Evolutionary conservation across 176 grass and related monocot species (phyloP).

Genomic region (Urochloa ruziziensis): DNA sequence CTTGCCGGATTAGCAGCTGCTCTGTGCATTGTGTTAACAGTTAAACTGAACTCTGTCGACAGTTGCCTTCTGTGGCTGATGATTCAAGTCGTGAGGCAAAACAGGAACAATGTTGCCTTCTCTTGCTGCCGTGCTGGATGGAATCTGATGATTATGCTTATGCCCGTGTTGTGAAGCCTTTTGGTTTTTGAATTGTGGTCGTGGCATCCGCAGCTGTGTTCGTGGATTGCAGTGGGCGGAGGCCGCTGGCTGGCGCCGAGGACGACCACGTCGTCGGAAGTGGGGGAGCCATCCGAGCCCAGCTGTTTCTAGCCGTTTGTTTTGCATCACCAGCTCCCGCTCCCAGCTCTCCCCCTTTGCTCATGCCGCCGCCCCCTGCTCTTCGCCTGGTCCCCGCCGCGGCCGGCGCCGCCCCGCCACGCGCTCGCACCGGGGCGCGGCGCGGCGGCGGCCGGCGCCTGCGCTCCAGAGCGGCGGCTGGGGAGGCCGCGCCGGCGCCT

Average conservation of each 20-base stretch:
- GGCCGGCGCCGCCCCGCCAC: not conserved
- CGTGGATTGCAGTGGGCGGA: no score
- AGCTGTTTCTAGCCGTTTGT: not conserved
- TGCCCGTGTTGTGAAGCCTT: no score
- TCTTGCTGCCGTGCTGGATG: not conserved
- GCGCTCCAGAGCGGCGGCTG: slow-evolving; percentile 12
- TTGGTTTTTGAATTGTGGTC: no score
- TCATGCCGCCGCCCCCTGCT: slow-evolving; percentile 18
- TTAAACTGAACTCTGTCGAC: not conserved
- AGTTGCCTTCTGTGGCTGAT: not conserved
- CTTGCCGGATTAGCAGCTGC: not conserved
- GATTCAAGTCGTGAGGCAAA: not conserved
- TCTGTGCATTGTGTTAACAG: not conserved
- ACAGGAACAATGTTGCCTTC: not conserved
- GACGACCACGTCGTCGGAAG: slow-evolving; percentile 5
- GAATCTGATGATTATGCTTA: not conserved
- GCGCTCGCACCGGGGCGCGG: not conserved
- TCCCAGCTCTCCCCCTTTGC: no score
- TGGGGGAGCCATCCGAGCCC: not conserved
- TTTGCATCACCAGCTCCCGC: not conserved
- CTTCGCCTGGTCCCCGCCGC: not conserved
- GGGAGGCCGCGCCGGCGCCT: slow-evolving; percentile 6
- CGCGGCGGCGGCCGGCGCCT: not conserved
- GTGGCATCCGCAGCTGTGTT: no score
- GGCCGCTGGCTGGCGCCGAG: not conserved